phyloP scores from a whole-genome alignment of 129 eudicot species.

The Saposhnikovia divaricata region DNA sequence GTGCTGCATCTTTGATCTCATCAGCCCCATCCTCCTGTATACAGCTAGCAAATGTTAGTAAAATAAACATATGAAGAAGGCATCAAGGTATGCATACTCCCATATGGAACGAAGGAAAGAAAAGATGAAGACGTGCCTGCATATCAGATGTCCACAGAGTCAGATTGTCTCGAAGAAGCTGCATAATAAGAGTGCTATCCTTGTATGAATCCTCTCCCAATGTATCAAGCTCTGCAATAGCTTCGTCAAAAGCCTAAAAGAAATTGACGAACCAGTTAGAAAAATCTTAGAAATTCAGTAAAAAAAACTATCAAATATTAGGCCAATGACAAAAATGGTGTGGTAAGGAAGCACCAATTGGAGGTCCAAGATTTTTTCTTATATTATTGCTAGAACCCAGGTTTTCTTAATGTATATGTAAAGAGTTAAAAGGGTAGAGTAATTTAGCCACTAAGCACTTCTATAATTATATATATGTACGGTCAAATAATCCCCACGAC shows the following conservation, averaged over 20 bases:
- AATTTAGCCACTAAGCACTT: no score
- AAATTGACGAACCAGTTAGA: no score
- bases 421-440: no score
- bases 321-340: no score
- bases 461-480: no score
- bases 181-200: constrained; percentile 12
- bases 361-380: no score
- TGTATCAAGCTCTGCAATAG: constrained; percentile 24
- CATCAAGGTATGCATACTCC: not conserved
- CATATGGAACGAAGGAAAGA: not conserved
- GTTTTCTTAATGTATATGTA: no score
- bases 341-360: no score
- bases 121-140: constrained; percentile 12
- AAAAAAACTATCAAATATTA: no score
- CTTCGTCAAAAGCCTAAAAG: constrained; percentile 20
- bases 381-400: no score
- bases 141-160: constrained; percentile 22
- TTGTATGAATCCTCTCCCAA: constrained; percentile 26
- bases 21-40: constrained; percentile 27
- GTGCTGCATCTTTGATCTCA: constrained; percentile 26
- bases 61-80: not conserved
- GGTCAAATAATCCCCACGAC: no score
- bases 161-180: constrained; percentile 5
- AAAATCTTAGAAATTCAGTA: no score
- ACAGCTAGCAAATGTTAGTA: not conserved